Conservation (phyloP, 331 rosid species). For the Acacia pycnantha region DNA sequence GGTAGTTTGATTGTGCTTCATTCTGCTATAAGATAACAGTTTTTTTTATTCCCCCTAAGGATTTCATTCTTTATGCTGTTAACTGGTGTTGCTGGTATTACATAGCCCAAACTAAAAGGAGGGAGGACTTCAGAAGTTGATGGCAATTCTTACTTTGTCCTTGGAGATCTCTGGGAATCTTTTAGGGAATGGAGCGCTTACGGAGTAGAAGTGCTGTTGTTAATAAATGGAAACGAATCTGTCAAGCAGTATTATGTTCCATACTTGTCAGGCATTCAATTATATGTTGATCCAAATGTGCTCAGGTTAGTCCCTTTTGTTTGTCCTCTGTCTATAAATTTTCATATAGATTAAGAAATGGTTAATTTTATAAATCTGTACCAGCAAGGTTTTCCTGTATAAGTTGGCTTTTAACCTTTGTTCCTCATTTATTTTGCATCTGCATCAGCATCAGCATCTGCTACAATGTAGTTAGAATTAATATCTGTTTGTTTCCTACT, state of each 20-base stretch:
- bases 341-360: not conserved
- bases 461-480: not conserved
- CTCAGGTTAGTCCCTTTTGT: conserved; percentile 32
- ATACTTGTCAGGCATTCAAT: conserved; percentile 49
- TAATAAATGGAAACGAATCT: conserved; percentile 15
- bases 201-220: conserved; percentile 48
- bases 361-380: not conserved
- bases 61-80: conserved; percentile 11
- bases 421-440: not conserved
- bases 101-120: conserved; percentile 32
- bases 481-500: not conserved
- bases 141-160: conserved; percentile 30
- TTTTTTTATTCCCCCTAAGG: not conserved
- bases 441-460: not conserved
- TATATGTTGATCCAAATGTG: conserved; percentile 33
- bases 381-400: not conserved
- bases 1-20: not conserved
- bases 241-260: conserved; percentile 50
- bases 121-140: conserved; percentile 3
- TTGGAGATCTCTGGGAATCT: conserved; percentile 53
- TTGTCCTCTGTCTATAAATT: not conserved
- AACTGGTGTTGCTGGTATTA: conserved; percentile 15
- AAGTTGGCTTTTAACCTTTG: not conserved
- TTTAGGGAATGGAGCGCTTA: conserved; percentile 54
- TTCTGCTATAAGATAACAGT: not conserved